Base-by-base conservation (phyloP, 164 flowering plant species). In the Magnolia kwangsiensis region DNA sequence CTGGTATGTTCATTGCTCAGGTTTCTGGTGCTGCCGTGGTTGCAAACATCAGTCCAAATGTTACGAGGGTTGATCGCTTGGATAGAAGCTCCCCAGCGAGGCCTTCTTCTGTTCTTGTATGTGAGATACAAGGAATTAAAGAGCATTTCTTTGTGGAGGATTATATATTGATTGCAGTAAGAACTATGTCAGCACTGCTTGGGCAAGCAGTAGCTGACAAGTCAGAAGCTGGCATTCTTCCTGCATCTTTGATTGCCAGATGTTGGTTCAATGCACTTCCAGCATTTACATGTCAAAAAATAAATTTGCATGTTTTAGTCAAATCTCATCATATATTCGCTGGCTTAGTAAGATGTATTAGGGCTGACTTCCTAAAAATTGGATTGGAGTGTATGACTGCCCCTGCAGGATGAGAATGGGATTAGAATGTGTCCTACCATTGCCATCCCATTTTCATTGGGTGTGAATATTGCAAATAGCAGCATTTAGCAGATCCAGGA, bases 11-110 rank as follows among this genome's bases (percentile, higher is more conserved):
- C 61, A 55, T 81, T 67, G 68, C 66, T 73, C 81, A 91, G 94
- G 89, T 81, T 67, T 74, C 90, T 73, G 89, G 89, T 74, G 73
- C 89, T 76, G 72, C 93, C 74, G 85, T 78, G 8, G 84, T 86
- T 81, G 75, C 90, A 75, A 86, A 76, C 78, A 80, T 75, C 69
- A 82, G 78, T 83, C 83, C 92, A 20, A 84, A 83, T 66, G 85
- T 80, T 71, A 83, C 83, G 65, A 87, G 85, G 86, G 92, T 90
- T 75, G 97, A 91, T 76, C 77, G 72, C 64, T 61, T 77, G 4
- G 86, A 81, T 21, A 81, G 85, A 81, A 91, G 90, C 86, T 92
- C 94, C 78, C 94, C 95, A 75, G 89, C 83, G 68, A 89, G 88
- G 85, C 88, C 93, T 59, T 76, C 90, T 78, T 77, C 90, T 31